Evolutionary conservation across 345 rosid genomes (phyloP), one percentile per base, ranked within the genome.

Genomic region (Dovyalis caffra): DNA sequence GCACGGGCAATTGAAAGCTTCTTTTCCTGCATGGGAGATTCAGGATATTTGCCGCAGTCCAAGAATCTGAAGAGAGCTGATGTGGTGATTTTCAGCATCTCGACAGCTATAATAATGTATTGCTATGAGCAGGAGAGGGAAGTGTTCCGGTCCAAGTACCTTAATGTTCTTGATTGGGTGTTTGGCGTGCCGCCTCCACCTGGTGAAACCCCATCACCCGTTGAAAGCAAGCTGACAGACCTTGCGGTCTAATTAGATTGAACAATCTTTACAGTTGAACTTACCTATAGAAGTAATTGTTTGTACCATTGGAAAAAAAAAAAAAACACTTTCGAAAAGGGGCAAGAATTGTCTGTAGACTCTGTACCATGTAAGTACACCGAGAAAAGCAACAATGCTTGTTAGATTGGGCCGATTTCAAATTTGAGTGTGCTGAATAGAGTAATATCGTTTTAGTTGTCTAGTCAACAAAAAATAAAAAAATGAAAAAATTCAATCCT

Each of bases 1-100:
- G 91, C 95, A n/a, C 87, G 99, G 64, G 97, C 97, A 51, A 89
- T 91, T 29, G 97, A 95, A 86, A 95, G 99, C 86, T 91, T 95
- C 89, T 91, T 87, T 81, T 81, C 88, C 16, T 91, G 93, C 83
- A 78, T 88, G 90, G 78, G 80, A 2, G 97, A 92, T 58, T 74
- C 63, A 0, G 98, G 97, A 49, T 92, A 90, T 77, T 78, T 92
- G 73, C 89, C 91, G 0, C 71, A 73, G 28, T 80, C 86, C 4
- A 85, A 77, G 77, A 90, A 79, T 49, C 68, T 95, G 29, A 91
- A 87, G 74, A 84, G 99, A 86, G 89, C 90, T 15, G 97, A 95
- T 79, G 99, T 95, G 78, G 86, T 84, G 11, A 72, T 95, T 67
- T 95, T 92, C 79, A 95, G 99, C 78, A 56, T 95, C 73, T 88